These are phyloP conservation scores for Komagataella ulmi DNA, from an alignment of 805 yeast genomes.

Conservation along the genomic window DNA sequence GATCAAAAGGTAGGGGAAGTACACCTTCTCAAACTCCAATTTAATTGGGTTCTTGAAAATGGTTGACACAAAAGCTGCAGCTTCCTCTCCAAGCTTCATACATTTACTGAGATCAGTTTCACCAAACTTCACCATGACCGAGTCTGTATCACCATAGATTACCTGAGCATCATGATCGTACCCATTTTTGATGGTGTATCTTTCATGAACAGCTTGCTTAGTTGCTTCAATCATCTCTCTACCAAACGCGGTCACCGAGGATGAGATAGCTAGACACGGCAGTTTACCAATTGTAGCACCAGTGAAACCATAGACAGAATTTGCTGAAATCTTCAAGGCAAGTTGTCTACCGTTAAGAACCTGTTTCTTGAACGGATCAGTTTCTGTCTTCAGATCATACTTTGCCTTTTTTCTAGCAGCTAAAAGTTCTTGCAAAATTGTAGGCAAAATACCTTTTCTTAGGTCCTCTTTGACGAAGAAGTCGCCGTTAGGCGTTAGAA, in stretches of 20 bases:
- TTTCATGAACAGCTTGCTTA: constrained; percentile 70
- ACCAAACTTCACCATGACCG: constrained; percentile 98
- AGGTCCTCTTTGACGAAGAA: constrained; percentile 59
- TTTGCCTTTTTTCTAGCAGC: constrained; percentile 91
- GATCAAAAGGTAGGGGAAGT: constrained; percentile 85
- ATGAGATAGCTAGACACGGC: constrained; percentile 93
- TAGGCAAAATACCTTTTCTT: constrained; percentile 83
- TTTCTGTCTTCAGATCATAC: constrained; percentile 78
- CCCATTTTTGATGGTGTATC: constrained; percentile 74
- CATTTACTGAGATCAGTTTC: constrained; percentile 64
- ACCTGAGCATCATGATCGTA: constrained; percentile 77
- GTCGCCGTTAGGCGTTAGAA: constrained; percentile 85
- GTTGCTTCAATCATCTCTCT: constrained; percentile 94
- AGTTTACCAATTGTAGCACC: constrained; percentile 97
- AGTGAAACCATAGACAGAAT: constrained; percentile 97
- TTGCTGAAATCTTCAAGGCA: constrained; percentile 93
- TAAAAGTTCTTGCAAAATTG: constrained; percentile 77
- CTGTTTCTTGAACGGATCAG: constrained; percentile 86
- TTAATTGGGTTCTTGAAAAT: constrained; percentile 79
- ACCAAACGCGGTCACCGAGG: constrained; percentile 92
- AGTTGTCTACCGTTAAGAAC: constrained; percentile 95
- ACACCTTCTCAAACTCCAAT: constrained; percentile 92
- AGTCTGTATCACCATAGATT: constrained; percentile 97
- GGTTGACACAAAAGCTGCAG: constrained; percentile 78
- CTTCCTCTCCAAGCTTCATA: constrained; percentile 89